Conservation (phyloP, 148 eudicot species). For the Chenopodium album region DNA sequence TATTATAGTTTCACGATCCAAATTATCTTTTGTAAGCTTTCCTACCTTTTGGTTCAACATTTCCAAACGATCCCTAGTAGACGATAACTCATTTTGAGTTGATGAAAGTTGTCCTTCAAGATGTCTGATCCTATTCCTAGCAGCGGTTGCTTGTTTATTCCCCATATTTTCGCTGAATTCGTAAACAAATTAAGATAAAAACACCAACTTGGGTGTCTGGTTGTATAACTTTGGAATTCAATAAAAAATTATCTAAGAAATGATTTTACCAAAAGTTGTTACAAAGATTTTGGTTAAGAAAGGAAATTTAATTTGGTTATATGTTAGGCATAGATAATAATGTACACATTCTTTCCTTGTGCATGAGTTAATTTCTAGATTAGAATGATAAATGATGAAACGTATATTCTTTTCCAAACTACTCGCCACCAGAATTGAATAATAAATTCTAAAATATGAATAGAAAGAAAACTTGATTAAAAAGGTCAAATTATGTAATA, state of each 20-base stretch:
- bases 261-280: too few species aligned
- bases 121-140: neutral
- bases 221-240: too few species aligned
- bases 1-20: neutral
- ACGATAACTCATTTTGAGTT: conserved; percentile 5
- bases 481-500: neutral
- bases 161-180: neutral
- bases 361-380: neutral
- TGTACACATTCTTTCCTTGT: neutral
- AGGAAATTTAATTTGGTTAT: too few species aligned
- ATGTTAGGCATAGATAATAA: too few species aligned
- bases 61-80: neutral
- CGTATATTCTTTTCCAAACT: neutral
- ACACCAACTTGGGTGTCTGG: too few species aligned
- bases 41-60: neutral
- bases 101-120: conserved; percentile 8
- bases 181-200: neutral
- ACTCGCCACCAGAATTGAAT: neutral
- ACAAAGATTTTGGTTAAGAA: too few species aligned
- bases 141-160: neutral
- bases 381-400: neutral
- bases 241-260: too few species aligned
- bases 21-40: neutral
- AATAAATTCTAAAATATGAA: too few species aligned
- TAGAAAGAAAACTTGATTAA: neutral